Percentiles rank a stretch among this genome's conserved stretches.
phyloP scores from a whole-genome alignment of 192 early-diverging fungal genomes.

The Geranomyces michiganensis region DNA sequence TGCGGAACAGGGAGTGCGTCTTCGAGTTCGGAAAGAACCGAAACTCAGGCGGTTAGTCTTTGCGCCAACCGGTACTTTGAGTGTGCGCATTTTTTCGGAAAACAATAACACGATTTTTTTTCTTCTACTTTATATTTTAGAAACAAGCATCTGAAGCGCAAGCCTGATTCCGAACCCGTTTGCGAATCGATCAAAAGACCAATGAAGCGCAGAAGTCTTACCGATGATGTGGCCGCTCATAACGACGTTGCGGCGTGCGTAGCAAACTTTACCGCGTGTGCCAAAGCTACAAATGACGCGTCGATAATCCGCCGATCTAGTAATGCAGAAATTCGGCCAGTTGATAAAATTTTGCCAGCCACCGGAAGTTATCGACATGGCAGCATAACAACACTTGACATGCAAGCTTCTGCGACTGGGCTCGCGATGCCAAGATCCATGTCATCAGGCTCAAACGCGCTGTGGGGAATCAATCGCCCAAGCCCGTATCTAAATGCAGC shows the following conservation, averaged over 20 bases:
- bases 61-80: too few relatives aligned
- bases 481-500: too few relatives aligned
- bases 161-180: neutral
- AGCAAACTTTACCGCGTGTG: too few relatives aligned
- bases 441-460: too few relatives aligned
- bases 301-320: neutral
- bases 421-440: too few relatives aligned
- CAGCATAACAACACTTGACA: too few relatives aligned
- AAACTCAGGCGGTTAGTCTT: constrained; percentile 22
- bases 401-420: too few relatives aligned
- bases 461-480: too few relatives aligned
- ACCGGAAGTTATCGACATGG: too few relatives aligned
- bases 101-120: neutral
- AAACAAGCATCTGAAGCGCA: constrained; percentile 6
- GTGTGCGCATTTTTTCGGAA: neutral
- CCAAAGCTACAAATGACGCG: too few relatives aligned
- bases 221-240: neutral
- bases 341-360: too few relatives aligned
- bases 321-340: neutral
- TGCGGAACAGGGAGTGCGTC: constrained; percentile 27
- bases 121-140: neutral
- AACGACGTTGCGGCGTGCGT: too few relatives aligned
- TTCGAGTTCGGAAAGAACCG: constrained; percentile 26
- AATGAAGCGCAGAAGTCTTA: neutral
- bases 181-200: neutral